Evolutionary conservation across 495 filamentous ascomycete species (phyloP), one percentile per base, ranked within the genome.

Genomic region (Saxispiralis lemnorum): DNA sequence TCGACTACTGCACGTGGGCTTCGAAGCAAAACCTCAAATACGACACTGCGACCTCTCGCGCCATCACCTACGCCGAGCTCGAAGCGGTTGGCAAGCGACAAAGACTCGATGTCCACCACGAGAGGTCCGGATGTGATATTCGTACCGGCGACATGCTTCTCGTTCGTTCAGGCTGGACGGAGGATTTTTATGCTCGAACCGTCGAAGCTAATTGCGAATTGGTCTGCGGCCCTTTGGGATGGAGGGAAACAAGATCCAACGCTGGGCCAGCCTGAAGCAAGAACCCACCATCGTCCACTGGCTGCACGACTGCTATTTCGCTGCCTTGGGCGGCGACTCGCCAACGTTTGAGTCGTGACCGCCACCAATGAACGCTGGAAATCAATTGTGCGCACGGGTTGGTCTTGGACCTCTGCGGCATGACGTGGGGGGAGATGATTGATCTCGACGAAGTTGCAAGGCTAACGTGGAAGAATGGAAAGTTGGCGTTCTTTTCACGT

Each of bases 401-500:
- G 48, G 59, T 83, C 6, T 53, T 83, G 13, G 68, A 71, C 31
- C 57, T 75, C 48, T 83, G 79, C 66, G 80, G 68, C 0, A 67
- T 69, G 55, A 70, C 71, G 19, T 44, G 74, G 39, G 72, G 72
- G 11, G 72, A 76, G 59, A 72, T 76, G 70, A 60, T 69, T 46
- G 69, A 75, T 65, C 56, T 74, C 44, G 72, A 76, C 49, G 56
- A 44, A 16, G 39, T 76, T 38, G 61, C 65, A 13, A 35, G 44
- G 49, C 61, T 52, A 35, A 72, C 69, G 55, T 44, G 62, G 35
- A 60, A 65, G 56, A 44, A 61, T 35, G 66, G 67, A n/a, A 66
- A 66, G 54, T 83, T 77, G 68, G 70, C 63, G 20, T 81, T 83
- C 52, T 70, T 84, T 58, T 83, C 38, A 76, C 74, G 5, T 73